A percentile compares a stretch with the other conserved stretches of the same genome.
Conservation (phyloP, 2,329 filamentous ascomycete species). For the Pochonia chlamydosporia region DNA sequence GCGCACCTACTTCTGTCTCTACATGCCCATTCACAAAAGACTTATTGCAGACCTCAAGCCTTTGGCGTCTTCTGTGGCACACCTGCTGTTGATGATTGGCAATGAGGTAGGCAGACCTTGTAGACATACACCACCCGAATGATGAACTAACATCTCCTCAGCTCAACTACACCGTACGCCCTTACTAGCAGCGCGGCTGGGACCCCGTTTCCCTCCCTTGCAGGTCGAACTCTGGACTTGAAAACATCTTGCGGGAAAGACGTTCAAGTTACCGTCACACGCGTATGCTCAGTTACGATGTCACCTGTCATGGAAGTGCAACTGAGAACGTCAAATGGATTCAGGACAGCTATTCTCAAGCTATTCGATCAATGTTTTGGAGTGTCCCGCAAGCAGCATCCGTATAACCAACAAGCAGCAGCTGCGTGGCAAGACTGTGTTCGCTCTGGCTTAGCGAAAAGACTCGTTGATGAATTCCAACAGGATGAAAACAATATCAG, state of each 20-base stretch:
- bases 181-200: background rate
- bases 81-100: background rate
- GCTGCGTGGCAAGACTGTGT: slow-evolving; percentile 8
- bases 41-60: background rate
- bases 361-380: slow-evolving; percentile 10
- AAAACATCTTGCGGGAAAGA: slow-evolving; percentile 1
- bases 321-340: background rate
- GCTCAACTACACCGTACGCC: slow-evolving; percentile 1
- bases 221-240: slow-evolving; percentile 7
- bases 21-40: background rate
- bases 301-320: slow-evolving; percentile 9
- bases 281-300: slow-evolving; percentile 5
- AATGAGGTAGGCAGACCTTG: slow-evolving; percentile 4
- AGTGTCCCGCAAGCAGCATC: slow-evolving; percentile 1
- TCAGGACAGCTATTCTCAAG: slow-evolving; percentile 8
- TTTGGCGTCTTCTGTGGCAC: background rate
- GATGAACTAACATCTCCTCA: slow-evolving; percentile 1
- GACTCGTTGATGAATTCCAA: slow-evolving; percentile 4
- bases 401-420: slow-evolving; percentile 8
- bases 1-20: background rate
- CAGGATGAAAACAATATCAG: background rate
- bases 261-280: slow-evolving; percentile 7
- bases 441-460: slow-evolving; percentile 9
- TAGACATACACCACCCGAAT: background rate
- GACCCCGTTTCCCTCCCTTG: slow-evolving; percentile 8